Evolutionary conservation across 1,284 basidiomycete genomes (phyloP).

Genomic region (Athelia sp.): DNA sequence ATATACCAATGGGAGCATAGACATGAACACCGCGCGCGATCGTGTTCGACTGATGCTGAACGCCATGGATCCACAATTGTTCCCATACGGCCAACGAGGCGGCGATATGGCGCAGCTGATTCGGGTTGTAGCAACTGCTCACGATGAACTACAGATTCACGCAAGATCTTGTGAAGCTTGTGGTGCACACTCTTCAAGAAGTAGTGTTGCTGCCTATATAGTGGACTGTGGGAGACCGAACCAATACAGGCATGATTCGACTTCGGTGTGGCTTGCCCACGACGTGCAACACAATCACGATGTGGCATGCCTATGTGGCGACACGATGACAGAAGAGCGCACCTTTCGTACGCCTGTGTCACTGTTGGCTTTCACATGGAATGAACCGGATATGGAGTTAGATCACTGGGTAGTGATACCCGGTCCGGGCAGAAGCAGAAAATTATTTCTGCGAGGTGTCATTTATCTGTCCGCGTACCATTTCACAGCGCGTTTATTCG

Average conservation of each 20-base stretch:
- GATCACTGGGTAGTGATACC: not conserved
- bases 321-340: not conserved
- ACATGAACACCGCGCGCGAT: not conserved
- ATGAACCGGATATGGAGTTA: not conserved
- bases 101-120: not conserved
- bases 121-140: not conserved
- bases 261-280: not conserved
- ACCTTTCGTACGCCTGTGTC: not conserved
- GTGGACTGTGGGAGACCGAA: not conserved
- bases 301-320: not conserved
- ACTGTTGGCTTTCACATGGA: not conserved
- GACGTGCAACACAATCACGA: not conserved
- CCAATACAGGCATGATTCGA: not conserved
- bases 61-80: not conserved
- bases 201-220: not conserved
- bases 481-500: not conserved
- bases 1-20: not conserved
- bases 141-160: too few species aligned
- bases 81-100: not conserved
- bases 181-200: too few species aligned
- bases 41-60: not conserved
- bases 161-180: not conserved
- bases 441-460: not conserved
- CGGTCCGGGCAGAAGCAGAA: not conserved
- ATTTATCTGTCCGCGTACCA: not conserved